phyloP scores from a whole-genome alignment of 2,329 filamentous ascomycete genomes.

The Talaromyces rugulosus region DNA sequence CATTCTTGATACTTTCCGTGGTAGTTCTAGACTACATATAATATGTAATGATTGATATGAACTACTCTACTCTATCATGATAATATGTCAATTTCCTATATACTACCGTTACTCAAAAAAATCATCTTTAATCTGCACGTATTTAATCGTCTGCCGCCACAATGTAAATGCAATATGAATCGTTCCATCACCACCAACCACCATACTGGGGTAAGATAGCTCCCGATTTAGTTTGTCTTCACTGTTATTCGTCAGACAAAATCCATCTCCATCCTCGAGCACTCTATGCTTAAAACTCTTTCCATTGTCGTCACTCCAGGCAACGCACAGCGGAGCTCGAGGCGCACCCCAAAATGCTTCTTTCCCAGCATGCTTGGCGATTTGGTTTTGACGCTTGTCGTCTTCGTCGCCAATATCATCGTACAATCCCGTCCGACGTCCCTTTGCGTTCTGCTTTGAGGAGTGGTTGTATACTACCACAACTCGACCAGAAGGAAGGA shows the following conservation, averaged over 20 bases:
- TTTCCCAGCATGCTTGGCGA: conserved; percentile 27
- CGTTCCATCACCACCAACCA: conserved; percentile 20
- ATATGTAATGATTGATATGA: neutral
- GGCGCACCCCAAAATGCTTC: conserved; percentile 45
- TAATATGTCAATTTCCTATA: neutral
- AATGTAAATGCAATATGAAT: conserved; percentile 43
- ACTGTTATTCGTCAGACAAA: conserved; percentile 45
- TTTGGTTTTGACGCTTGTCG: conserved; percentile 39
- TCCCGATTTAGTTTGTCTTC: conserved; percentile 40
- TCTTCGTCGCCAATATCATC: conserved; percentile 42
- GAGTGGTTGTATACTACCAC: conserved; percentile 42
- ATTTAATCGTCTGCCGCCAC: conserved; percentile 42
- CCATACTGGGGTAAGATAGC: conserved; percentile 43
- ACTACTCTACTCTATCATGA: neutral
- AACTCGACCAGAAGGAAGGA: conserved; percentile 32
- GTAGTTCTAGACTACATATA: too few relatives aligned
- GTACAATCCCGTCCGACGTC: conserved; percentile 39
- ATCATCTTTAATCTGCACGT: conserved; percentile 25
- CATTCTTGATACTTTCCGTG: too few relatives aligned
- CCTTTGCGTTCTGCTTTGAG: conserved; percentile 25
- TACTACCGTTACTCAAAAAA: conserved; percentile 5
- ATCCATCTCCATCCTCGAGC: conserved; percentile 44
- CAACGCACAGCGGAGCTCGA: conserved; percentile 19
- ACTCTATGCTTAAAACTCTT: conserved; percentile 36
- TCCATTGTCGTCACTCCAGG: conserved; percentile 32